Conservation (phyloP, 208 protist species). For the Perkinsela sp. region DNA sequence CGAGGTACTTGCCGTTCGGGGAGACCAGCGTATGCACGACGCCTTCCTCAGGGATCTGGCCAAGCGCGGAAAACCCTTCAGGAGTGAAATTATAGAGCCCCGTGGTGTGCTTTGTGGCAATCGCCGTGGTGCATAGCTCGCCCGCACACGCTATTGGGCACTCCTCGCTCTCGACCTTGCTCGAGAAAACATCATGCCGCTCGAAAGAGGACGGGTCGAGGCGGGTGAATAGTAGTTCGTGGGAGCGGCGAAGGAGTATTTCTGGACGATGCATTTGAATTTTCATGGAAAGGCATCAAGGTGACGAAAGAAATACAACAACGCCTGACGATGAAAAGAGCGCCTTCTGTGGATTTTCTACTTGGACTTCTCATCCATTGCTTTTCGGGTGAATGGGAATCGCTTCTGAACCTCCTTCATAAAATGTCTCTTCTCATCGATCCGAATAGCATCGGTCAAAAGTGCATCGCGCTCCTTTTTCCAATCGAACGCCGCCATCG, state of each 20-base stretch:
- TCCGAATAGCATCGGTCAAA: background rate
- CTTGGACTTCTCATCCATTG: too few relatives aligned
- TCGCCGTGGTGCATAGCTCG: background rate
- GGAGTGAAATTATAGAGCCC: background rate
- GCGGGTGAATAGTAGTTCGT: background rate
- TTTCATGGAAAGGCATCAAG: too few relatives aligned
- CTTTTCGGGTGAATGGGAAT: too few relatives aligned
- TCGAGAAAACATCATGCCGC: background rate
- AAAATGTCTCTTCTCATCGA: background rate
- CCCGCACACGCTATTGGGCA: background rate
- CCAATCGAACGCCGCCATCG: background rate
- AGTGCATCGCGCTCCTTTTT: background rate
- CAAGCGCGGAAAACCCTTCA: background rate
- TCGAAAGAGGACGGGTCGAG: background rate
- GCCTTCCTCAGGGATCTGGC: background rate
- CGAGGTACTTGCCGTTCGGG: background rate
- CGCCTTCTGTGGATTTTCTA: too few relatives aligned
- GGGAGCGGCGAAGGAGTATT: background rate
- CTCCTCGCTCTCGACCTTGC: background rate
- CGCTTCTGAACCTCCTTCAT: background rate
- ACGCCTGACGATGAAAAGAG: too few relatives aligned
- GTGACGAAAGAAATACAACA: too few relatives aligned
- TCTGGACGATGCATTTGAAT: background rate
- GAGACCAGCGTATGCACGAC: background rate
- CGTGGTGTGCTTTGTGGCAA: background rate